phyloP scores from a whole-genome alignment of 495 filamentous ascomycete genomes.

The Talaromyces nanjingensis region DNA sequence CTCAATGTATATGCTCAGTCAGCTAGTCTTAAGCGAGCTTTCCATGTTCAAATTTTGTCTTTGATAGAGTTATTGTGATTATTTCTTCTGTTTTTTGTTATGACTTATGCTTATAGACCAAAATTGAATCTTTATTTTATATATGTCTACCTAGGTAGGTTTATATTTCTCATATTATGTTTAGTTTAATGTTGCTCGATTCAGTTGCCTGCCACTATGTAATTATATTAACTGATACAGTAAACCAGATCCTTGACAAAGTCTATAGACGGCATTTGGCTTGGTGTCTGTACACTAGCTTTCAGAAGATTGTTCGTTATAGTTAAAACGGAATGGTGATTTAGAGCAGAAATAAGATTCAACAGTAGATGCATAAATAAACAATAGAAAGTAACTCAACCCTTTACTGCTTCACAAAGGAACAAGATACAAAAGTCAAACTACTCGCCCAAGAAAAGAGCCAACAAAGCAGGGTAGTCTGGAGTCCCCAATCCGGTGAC shows the following conservation, averaged over 20 bases:
- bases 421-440: neutral
- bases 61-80: neutral
- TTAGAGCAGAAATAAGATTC: neutral
- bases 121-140: neutral
- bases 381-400: neutral
- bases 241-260: no score
- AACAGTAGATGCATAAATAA: neutral
- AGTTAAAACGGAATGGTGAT: no score
- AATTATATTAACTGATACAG: no score
- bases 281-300: no score
- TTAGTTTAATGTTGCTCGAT: no score
- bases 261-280: no score
- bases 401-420: neutral
- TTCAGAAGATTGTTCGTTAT: no score
- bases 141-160: no score
- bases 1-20: neutral
- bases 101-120: neutral
- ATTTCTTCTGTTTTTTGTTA: neutral
- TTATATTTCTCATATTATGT: no score
- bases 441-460: conserved; percentile 32
- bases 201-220: no score
- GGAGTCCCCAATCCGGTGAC: conserved; percentile 57
- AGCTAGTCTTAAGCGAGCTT: neutral
- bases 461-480: conserved; percentile 43
- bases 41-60: neutral